A percentile compares a stretch with the other conserved stretches of the same genome.
Evolutionary conservation across 2,329 filamentous ascomycete genomes (phyloP).

Genomic region (Epichloe uncinata): DNA sequence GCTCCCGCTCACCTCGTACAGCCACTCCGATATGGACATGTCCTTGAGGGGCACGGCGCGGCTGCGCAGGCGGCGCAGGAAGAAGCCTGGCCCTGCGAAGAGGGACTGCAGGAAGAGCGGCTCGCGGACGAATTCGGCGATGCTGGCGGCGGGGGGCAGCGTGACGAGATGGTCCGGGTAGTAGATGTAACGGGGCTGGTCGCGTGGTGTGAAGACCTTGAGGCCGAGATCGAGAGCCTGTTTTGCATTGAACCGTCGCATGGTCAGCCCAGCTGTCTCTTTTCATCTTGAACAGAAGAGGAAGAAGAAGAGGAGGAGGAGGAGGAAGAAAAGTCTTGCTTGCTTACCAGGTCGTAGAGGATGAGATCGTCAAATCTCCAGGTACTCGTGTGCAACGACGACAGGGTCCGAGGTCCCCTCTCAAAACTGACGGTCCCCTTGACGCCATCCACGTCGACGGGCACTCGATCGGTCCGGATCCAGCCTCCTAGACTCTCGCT

Average conservation of each 20-base stretch:
- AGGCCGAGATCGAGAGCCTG: slow-evolving; percentile 24
- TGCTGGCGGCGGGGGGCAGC: slow-evolving; percentile 17
- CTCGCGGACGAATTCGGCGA: slow-evolving; percentile 17
- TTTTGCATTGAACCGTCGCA: neutral
- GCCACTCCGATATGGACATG: slow-evolving; percentile 24
- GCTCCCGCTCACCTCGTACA: slow-evolving; percentile 18
- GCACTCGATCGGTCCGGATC: slow-evolving; percentile 54
- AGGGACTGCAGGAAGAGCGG: slow-evolving; percentile 21
- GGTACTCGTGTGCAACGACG: slow-evolving; percentile 30
- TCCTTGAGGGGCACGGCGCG: slow-evolving; percentile 15
- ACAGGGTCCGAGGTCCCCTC: slow-evolving; percentile 66
- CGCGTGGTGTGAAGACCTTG: slow-evolving; percentile 36
- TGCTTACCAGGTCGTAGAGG: slow-evolving; percentile 56
- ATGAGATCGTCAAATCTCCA: slow-evolving; percentile 47
- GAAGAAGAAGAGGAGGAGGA: neutral
- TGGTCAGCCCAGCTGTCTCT: slow-evolving; percentile 4
- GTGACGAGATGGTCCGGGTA: slow-evolving; percentile 59
- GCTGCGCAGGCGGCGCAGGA: slow-evolving; percentile 11
- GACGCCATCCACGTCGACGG: slow-evolving; percentile 42
- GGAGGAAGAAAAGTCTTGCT: slow-evolving; percentile 12
- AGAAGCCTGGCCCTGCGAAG: slow-evolving; percentile 14
- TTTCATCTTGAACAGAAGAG: no score
- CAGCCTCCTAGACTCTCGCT: slow-evolving; percentile 64
- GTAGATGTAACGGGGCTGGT: slow-evolving; percentile 58
- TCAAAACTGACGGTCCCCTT: slow-evolving; percentile 58